A percentile compares a stretch with the other conserved stretches of the same genome.
phyloP scores from a whole-genome alignment of 2,329 filamentous ascomycete species.

The Talaromyces atroroseus region DNA sequence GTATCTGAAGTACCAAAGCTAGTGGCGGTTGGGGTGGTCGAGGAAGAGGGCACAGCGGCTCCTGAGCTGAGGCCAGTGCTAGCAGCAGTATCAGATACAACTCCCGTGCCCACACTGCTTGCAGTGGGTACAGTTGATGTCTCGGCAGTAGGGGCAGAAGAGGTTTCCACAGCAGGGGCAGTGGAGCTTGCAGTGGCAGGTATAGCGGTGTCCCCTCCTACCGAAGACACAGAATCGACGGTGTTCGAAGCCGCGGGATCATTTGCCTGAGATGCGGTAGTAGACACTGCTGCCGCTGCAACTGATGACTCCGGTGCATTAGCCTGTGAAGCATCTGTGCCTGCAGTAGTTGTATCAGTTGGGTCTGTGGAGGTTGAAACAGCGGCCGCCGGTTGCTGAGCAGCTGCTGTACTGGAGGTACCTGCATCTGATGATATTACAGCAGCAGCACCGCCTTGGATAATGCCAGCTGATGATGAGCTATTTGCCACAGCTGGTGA shows the following conservation, averaged over 20 bases:
- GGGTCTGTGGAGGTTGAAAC: background rate
- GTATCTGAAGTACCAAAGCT: background rate
- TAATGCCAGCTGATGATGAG: conserved; percentile 3
- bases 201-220: background rate
- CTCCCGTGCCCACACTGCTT: background rate
- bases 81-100: background rate
- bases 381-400: background rate
- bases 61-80: background rate
- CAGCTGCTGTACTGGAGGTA: background rate
- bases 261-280: background rate
- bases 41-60: conserved; percentile 1
- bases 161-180: background rate
- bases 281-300: conserved; percentile 1
- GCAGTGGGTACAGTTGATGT: background rate
- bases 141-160: background rate
- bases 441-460: conserved; percentile 4
- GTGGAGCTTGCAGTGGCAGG: background rate
- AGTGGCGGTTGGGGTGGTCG: background rate
- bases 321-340: background rate
- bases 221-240: background rate
- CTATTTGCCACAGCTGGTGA: conserved; percentile 6
- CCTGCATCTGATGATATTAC: background rate
- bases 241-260: background rate
- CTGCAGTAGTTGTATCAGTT: background rate
- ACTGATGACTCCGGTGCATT: background rate